phyloP scores from a whole-genome alignment of 371 early-diverging fungal genomes.

The Blastocladiella emersonii region DNA sequence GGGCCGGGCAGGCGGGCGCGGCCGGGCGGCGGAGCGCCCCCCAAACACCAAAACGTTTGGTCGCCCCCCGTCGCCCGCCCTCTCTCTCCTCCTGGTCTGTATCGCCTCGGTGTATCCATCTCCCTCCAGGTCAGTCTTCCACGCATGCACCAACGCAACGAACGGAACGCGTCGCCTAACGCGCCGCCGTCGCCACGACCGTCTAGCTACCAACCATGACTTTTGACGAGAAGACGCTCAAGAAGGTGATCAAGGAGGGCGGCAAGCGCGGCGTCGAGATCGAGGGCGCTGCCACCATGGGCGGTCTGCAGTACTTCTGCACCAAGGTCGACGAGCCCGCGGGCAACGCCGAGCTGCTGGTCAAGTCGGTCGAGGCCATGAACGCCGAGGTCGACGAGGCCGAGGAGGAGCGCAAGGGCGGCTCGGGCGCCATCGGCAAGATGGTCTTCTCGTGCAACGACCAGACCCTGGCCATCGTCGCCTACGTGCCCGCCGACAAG shows the following conservation, averaged over 20 bases:
- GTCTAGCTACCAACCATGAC: not conserved
- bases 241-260: slow-evolving; percentile 13
- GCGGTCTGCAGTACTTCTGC: slow-evolving; percentile 14
- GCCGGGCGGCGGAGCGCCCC: too few relatives aligned
- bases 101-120: too few relatives aligned
- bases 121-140: too few relatives aligned
- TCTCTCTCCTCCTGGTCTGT: too few relatives aligned
- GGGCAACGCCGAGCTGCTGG: slow-evolving; percentile 9
- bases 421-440: slow-evolving; percentile 12
- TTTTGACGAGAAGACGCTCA: slow-evolving; percentile 10
- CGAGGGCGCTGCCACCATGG: slow-evolving; percentile 11
- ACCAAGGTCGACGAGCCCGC: slow-evolving; percentile 14
- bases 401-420: slow-evolving; percentile 15
- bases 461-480: slow-evolving; percentile 8
- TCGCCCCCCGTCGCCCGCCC: too few relatives aligned
- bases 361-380: slow-evolving; percentile 12
- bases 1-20: too few relatives aligned
- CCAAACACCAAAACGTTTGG: too few relatives aligned
- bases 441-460: slow-evolving; percentile 12
- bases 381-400: slow-evolving; percentile 10
- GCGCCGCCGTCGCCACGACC: too few relatives aligned
- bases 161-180: too few relatives aligned
- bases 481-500: slow-evolving; percentile 13
- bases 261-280: slow-evolving; percentile 14
- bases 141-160: too few relatives aligned